Evolutionary conservation across 345 rosid genomes (phyloP).

Genomic region (Barbarea vulgaris): DNA sequence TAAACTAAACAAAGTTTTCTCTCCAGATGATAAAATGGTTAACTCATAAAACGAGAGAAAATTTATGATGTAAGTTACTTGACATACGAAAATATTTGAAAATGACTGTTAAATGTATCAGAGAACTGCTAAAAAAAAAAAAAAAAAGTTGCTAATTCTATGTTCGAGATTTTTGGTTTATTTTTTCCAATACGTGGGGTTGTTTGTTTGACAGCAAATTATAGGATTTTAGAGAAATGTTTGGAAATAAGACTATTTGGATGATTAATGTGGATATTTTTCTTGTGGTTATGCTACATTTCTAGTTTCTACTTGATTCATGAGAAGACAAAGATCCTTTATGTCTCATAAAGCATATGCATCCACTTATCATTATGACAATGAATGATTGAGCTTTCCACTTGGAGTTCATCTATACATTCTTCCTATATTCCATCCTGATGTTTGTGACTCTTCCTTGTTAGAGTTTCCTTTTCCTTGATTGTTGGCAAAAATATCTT

Average conservation of each 20-base stretch:
- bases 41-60: not conserved
- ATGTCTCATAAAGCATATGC: slow-evolving; percentile 39
- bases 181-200: not conserved
- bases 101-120: not conserved
- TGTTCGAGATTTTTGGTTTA: not conserved
- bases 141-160: not conserved
- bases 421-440: slow-evolving; percentile 14
- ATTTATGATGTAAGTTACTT: not conserved
- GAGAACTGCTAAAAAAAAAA: not conserved
- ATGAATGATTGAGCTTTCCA: slow-evolving; percentile 22
- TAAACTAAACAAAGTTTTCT: not conserved
- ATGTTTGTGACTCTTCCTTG: slow-evolving; percentile 14
- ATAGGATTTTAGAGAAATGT: not conserved
- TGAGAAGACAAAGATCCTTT: slow-evolving; percentile 37
- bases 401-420: slow-evolving; percentile 36
- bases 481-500: slow-evolving; percentile 35
- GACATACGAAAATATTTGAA: not conserved
- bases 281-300: slow-evolving; percentile 32
- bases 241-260: not conserved
- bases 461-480: slow-evolving; percentile 30
- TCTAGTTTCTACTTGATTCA: slow-evolving; percentile 27
- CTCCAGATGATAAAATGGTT: not conserved
- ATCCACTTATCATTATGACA: slow-evolving; percentile 27
- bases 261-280: slow-evolving; percentile 7
- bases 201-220: not conserved